A percentile compares a stretch with the other conserved stretches of the same genome.
These are phyloP conservation scores for Gnomoniopsis smithogilvyi DNA, from an alignment of 2,329 filamentous ascomycete species.

Conservation along the genomic window DNA sequence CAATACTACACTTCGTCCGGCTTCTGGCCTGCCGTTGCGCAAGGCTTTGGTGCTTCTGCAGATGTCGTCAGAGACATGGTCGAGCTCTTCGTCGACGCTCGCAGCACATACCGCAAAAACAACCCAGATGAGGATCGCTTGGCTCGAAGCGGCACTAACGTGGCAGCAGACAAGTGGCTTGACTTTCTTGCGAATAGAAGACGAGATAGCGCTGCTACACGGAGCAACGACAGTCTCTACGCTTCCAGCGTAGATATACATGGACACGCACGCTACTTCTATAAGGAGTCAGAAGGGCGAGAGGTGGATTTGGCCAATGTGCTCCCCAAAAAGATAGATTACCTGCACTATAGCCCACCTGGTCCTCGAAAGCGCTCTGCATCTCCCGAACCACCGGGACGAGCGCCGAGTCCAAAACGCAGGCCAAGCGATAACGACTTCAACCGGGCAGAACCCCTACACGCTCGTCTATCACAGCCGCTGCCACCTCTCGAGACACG, in stretches of 20 bases:
- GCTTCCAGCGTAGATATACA: not conserved
- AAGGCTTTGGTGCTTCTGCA: not conserved
- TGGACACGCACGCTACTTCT: not conserved
- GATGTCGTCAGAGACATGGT: not conserved
- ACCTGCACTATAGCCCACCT: not conserved
- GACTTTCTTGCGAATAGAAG: not conserved
- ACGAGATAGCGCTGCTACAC: no score
- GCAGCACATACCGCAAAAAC: not conserved
- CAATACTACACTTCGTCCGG: not conserved
- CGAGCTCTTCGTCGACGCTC: not conserved
- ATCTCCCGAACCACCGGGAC: not conserved
- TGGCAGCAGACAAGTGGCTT: constrained; percentile 1
- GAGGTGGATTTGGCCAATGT: not conserved
- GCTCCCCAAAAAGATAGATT: not conserved
- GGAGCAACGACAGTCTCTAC: not conserved
- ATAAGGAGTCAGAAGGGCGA: not conserved
- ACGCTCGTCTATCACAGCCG: not conserved
- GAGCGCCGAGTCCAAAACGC: constrained; percentile 1
- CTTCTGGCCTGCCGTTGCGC: constrained; percentile 4
- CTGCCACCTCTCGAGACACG: not conserved
- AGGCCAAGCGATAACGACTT: not conserved
- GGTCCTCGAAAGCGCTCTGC: constrained; percentile 7
- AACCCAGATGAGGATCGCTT: not conserved
- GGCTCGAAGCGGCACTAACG: not conserved
- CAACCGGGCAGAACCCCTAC: not conserved